Base-by-base conservation (phyloP, 2,329 filamentous ascomycete genomes). In the Cercospora sp. region DNA sequence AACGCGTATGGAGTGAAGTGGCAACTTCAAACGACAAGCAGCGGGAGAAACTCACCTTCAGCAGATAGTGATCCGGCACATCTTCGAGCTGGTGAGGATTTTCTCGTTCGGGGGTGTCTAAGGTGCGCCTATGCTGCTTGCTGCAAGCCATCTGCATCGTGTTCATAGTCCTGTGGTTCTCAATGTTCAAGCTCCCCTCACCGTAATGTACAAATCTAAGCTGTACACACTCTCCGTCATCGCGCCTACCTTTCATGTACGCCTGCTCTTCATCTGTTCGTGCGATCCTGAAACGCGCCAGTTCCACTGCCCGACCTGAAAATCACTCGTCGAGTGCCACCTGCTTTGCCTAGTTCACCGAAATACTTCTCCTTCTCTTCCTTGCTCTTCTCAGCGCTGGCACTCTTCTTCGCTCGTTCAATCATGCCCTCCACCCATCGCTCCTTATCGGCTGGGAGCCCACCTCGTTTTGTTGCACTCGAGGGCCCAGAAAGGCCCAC, bases 401-500 rank as follows among this genome's bases (percentile, higher is more conserved):
- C 90, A 13, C 61, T 64, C 58, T 89, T 85, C 68, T 90, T 87
- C 48, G 93, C 92, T 76, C 92, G 90, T 75, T 92, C 90, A 80
- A 93, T 90, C 82, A 95, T 90, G 69, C 89, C 91, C 78, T 94
- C 90, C 9, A 95, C 90, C 92, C 92, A 95, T 45, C 89, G 88
- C 67, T 88, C 84, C 75, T 90, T 92, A 79, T 93, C 89, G 65
- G 89, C 88, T 65, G 88, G 80, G 31, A 76, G 64, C 18, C 69
- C 72, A n/a, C 67, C 63, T 28, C 53, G 59, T 48, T 69, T 73
- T 33, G 65, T 68, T n/a, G 66, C 69, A 45, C 69, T 72, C 4
- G 67, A 70, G 2, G 69, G 68, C 1, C 71, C 71, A 16, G 73
- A 66, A 16, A 73, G 66, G 28, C 72, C 72, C 18, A 68, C 33